Evolutionary conservation across 140 eudicot species (phyloP), one percentile per base, ranked within the genome.

Genomic region (Bidens hawaiensis): DNA sequence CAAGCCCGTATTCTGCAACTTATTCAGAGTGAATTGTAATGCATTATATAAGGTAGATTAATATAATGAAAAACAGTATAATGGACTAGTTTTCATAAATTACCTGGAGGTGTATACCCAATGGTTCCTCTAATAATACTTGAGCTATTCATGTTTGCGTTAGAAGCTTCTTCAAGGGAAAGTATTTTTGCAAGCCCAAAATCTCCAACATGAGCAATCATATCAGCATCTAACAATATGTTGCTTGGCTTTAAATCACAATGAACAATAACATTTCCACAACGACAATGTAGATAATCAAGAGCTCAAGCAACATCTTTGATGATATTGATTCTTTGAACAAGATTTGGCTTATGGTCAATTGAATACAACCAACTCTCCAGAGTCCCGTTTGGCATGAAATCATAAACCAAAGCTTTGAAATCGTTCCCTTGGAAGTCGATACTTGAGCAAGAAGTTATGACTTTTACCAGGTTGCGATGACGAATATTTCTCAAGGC

Each of bases 361-460:
- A 0, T 13, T 48, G 73, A 21, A 38, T 69, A 70, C 72, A 78
- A 62, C 73, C 69, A 78, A 12, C 36, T 25, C 12, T 78, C 83
- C 5, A 78, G 58, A 50, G n/a, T n/a, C n/a, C n/a, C n/a, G n/a
- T n/a, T n/a, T n/a, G n/a, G n/a, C n/a, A n/a, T n/a, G n/a, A n/a
- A 78, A 13, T 71, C 75, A 6, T 72, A 70, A 17, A 80, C 82
- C 8, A 81, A 21, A 10, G 86, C 86, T 34, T 76, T 81, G 72
- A 81, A 81, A 36, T 81, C 86, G 2, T 68, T 68, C 1, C 82
- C 79, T 58, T 81, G 71, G 61, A 17, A 64, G 69, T 81, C 77
- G 17, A 73, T 3, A 30, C 69, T 43, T 14, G 82, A n/a, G n/a
- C n/a, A n/a, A n/a, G n/a, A n/a, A n/a, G n/a, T n/a, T n/a, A n/a